Conservation (phyloP, 2,329 filamentous ascomycete species). For the Escovopsis sp. region DNA sequence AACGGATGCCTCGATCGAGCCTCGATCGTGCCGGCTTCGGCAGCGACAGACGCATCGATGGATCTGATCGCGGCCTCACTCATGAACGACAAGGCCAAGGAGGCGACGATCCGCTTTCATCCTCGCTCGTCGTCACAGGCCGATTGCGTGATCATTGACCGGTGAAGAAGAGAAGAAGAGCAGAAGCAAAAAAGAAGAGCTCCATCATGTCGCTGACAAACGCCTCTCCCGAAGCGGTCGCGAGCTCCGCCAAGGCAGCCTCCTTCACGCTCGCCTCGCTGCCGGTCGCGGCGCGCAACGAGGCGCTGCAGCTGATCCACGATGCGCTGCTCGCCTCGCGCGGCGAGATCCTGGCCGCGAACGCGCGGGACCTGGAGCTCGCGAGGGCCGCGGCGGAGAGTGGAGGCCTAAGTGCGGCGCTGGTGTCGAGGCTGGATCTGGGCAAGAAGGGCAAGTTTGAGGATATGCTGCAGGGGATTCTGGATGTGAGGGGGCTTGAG, state of each 20-base stretch:
- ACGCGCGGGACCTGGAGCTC: conserved; percentile 63
- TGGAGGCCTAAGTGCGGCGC: conserved; percentile 63
- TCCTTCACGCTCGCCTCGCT: conserved; percentile 75
- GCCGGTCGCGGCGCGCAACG: conserved; percentile 61
- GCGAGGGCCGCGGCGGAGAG: conserved; percentile 60
- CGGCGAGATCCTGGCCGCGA: conserved; percentile 70
- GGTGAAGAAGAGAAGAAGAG: no score
- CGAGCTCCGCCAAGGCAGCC: conserved; percentile 61
- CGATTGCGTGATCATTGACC: no score
- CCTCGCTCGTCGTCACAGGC: not conserved
- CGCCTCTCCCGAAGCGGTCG: conserved; percentile 63
- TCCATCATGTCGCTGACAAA: conserved; percentile 72
- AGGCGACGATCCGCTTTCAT: not conserved
- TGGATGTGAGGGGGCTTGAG: conserved; percentile 69
- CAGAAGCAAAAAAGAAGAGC: no score
- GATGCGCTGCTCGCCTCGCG: conserved; percentile 54
- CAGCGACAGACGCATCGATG: no score
- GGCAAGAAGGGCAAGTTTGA: conserved; percentile 83
- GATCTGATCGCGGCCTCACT: no score
- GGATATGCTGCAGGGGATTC: conserved; percentile 90
- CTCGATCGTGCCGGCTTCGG: no score
- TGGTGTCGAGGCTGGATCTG: conserved; percentile 80
- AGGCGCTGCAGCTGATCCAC: conserved; percentile 72
- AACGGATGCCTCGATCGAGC: no score
- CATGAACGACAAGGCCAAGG: no score